These are phyloP conservation scores for Solanum paucissectum DNA, from an alignment of 257 asterid species.

Conservation along the genomic window DNA sequence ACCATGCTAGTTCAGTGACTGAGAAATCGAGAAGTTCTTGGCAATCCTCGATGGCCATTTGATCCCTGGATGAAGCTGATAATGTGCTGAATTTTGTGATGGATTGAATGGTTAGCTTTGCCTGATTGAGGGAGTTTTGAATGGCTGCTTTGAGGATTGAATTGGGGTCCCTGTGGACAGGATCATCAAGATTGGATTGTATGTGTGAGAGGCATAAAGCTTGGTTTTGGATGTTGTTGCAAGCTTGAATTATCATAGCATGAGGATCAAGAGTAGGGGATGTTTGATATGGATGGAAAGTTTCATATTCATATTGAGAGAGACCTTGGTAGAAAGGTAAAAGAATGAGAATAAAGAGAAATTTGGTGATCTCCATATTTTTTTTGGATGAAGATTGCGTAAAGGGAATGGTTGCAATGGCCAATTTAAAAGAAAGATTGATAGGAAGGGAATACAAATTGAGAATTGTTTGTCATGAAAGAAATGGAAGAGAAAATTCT, in stretches of 20 bases:
- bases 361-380: conserved; percentile 19
- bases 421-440: background rate
- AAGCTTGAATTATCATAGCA: conserved; percentile 50
- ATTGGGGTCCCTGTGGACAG: conserved; percentile 5
- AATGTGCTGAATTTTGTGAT: conserved; percentile 55
- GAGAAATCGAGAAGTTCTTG: conserved; percentile 88
- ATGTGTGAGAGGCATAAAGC: conserved; percentile 43
- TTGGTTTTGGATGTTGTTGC: conserved; percentile 37
- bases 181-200: conserved; percentile 22
- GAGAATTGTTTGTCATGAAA: conserved; percentile 32
- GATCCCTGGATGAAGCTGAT: conserved; percentile 61
- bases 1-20: conserved; percentile 79
- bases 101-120: conserved; percentile 39
- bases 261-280: conserved; percentile 22
- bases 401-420: background rate
- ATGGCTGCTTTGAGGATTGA: conserved; percentile 60
- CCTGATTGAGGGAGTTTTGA: conserved; percentile 44
- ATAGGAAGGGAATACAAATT: background rate
- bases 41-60: conserved; percentile 79
- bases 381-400: background rate
- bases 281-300: conserved; percentile 5
- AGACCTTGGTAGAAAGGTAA: conserved; percentile 15
- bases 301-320: conserved; percentile 33
- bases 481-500: conserved; percentile 23
- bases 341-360: conserved; percentile 14